Evolutionary conservation across 2,329 filamentous ascomycete species (phyloP).

Genomic region (Aspergillus sp.): DNA sequence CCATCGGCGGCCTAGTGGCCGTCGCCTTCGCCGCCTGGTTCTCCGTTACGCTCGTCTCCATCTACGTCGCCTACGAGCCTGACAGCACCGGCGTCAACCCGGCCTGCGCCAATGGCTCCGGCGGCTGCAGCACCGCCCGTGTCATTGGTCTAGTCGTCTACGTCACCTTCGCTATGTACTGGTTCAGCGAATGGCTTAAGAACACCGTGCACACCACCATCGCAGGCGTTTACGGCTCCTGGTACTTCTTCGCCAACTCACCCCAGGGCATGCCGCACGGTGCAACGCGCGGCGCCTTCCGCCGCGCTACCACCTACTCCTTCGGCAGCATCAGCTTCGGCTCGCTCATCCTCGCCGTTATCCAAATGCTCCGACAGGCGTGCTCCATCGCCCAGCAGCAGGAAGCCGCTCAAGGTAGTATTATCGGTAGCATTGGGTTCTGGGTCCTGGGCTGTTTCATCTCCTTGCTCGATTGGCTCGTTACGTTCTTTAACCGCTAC

Average conservation of each 20-base stretch:
- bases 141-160: constrained; percentile 85
- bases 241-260: constrained; percentile 77
- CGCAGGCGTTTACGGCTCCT: constrained; percentile 84
- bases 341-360: constrained; percentile 79
- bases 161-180: constrained; percentile 88
- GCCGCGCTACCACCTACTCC: constrained; percentile 80
- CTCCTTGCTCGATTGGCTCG: constrained; percentile 76
- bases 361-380: constrained; percentile 80
- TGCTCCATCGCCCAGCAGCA: constrained; percentile 75
- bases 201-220: constrained; percentile 89
- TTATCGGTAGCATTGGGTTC: constrained; percentile 66
- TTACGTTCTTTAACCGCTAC: constrained; percentile 87
- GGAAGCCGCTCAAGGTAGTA: constrained; percentile 66
- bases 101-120: constrained; percentile 51
- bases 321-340: constrained; percentile 90
- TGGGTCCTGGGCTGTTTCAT: constrained; percentile 78
- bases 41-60: constrained; percentile 78
- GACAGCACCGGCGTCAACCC: constrained; percentile 49
- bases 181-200: constrained; percentile 91
- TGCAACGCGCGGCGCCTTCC: constrained; percentile 80
- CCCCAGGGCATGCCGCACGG: constrained; percentile 69
- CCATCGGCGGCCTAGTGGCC: constrained; percentile 76
- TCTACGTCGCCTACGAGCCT: constrained; percentile 83
- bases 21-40: constrained; percentile 82
- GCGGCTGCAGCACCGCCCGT: constrained; percentile 70